Conservation (phyloP, 169 alveolate species). For the Cryptosporidium baileyi region DNA sequence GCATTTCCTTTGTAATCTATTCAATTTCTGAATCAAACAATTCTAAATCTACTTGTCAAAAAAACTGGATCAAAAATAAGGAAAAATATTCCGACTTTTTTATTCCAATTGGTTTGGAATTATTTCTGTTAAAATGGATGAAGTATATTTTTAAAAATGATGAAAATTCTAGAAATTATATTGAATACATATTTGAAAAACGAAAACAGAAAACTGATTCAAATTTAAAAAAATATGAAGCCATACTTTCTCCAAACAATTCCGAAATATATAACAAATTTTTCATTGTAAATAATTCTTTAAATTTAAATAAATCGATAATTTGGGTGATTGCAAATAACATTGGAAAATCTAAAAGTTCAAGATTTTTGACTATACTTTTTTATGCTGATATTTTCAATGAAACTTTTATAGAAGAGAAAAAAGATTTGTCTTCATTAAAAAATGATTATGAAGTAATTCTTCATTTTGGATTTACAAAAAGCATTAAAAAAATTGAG, state of each 20-base stretch:
- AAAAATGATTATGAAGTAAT: slow-evolving; percentile 4
- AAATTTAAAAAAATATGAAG: not conserved
- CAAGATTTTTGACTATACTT: not conserved
- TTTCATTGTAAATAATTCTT: not conserved
- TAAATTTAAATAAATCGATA: not conserved
- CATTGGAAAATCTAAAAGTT: not conserved
- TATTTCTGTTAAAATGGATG: not conserved
- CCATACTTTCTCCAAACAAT: not conserved
- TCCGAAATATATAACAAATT: not conserved
- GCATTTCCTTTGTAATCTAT: slow-evolving; percentile 26
- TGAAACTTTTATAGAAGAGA: not conserved
- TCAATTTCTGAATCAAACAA: not conserved
- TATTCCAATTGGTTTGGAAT: slow-evolving; percentile 36
- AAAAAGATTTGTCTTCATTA: not conserved
- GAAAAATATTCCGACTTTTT: slow-evolving; percentile 26
- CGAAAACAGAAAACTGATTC: not conserved
- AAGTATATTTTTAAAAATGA: not conserved
- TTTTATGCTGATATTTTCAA: not conserved
- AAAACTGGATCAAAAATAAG: slow-evolving; percentile 16
- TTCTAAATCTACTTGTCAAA: not conserved
- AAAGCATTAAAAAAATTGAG: not conserved
- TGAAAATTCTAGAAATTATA: not conserved
- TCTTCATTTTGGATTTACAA: slow-evolving; percentile 57
- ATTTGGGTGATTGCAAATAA: not conserved
- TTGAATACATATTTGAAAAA: no score